phyloP scores from a whole-genome alignment of 495 filamentous ascomycete species.

The Aspergillus nanangensis region DNA sequence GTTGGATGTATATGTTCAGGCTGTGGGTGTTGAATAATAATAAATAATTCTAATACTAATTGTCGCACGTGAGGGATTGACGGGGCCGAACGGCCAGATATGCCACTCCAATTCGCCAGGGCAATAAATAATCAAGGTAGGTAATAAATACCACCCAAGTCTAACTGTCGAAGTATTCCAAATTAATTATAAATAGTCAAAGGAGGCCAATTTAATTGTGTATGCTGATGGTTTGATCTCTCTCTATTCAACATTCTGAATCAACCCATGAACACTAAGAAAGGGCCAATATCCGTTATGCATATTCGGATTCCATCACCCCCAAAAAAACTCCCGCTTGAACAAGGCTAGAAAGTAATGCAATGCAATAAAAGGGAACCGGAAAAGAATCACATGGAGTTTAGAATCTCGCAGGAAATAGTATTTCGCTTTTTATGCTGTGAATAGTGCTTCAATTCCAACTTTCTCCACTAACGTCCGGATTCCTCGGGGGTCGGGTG shows the following conservation, averaged over 20 bases:
- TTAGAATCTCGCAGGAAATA: too few species aligned
- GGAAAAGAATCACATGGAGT: too few species aligned
- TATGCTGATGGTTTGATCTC: too few species aligned
- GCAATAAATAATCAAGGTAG: background rate
- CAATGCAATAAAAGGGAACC: background rate
- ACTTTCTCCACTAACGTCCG: background rate
- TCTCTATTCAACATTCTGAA: too few species aligned
- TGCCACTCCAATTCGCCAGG: conserved; percentile 10
- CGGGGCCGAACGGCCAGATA: conserved; percentile 17
- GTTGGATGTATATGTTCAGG: background rate
- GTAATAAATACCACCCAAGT: background rate
- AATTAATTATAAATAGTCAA: too few species aligned
- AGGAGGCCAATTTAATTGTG: too few species aligned
- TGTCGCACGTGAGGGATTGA: conserved; percentile 16
- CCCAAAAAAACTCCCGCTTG: conserved; percentile 3
- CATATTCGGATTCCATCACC: too few species aligned
- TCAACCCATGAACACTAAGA: too few species aligned
- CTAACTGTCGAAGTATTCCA: too few species aligned
- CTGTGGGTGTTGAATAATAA: background rate
- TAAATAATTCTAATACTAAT: conserved; percentile 1
- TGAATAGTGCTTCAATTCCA: too few species aligned
- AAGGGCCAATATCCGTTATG: too few species aligned
- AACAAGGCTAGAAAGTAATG: background rate
- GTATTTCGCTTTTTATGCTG: too few species aligned
- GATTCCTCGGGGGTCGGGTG: conserved; percentile 9